Conservation (phyloP, 148 eudicot genomes). For the Diospyros kaki region DNA sequence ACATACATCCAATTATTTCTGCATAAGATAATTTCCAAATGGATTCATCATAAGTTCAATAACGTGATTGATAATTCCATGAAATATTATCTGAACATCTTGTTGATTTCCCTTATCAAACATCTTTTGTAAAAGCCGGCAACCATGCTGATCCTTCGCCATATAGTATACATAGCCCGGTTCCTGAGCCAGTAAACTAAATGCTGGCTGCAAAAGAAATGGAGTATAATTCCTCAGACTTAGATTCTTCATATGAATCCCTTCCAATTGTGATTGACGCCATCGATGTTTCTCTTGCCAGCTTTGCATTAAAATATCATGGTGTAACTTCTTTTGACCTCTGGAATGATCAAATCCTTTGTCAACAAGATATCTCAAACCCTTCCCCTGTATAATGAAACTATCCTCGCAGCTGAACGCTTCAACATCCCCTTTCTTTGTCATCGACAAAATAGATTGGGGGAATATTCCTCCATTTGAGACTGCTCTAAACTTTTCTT, state of each 20-base stretch:
- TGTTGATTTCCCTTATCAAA: conserved; percentile 50
- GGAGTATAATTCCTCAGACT: conserved; percentile 19
- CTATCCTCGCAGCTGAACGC: conserved; percentile 27
- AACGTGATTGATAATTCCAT: conserved; percentile 50
- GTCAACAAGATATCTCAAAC: conserved; percentile 19
- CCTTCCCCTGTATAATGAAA: conserved; percentile 25
- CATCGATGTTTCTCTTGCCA: conserved; percentile 23
- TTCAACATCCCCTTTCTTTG: conserved; percentile 25
- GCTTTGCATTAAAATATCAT: conserved; percentile 24
- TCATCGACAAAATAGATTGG: conserved; percentile 21
- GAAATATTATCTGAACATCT: conserved; percentile 53
- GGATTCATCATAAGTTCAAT: conserved; percentile 62
- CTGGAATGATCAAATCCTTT: conserved; percentile 17
- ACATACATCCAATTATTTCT: conserved; percentile 60
- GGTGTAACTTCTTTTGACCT: conserved; percentile 21
- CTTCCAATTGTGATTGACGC: conserved; percentile 20
- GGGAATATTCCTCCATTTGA: conserved; percentile 14
- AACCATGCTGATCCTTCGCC: conserved; percentile 74
- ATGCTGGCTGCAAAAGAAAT: conserved; percentile 17
- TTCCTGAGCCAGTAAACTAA: conserved; percentile 32
- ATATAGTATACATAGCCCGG: conserved; percentile 35
- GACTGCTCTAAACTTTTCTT: conserved; percentile 22
- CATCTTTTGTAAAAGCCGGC: conserved; percentile 58
- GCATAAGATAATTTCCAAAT: conserved; percentile 73
- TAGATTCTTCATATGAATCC: conserved; percentile 22